phyloP scores from a whole-genome alignment of 257 asterid species.

The Nicotiana tomentosiformis region DNA sequence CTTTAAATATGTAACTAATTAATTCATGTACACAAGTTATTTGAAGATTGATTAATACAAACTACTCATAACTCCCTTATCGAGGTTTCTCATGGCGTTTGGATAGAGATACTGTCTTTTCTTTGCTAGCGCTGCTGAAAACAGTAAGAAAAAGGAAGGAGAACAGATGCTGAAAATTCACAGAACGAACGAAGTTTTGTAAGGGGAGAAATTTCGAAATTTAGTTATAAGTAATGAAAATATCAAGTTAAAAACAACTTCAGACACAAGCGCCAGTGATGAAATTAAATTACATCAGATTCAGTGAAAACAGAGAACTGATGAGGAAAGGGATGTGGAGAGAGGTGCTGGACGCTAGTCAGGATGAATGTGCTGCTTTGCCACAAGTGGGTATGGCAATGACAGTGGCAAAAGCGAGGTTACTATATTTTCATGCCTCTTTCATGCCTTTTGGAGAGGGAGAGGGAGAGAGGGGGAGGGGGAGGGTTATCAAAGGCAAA shows the following conservation, averaged over 20 bases:
- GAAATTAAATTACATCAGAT: not conserved
- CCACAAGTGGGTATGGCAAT: not conserved
- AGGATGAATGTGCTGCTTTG: not conserved
- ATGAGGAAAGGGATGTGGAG: not conserved
- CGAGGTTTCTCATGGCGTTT: not conserved
- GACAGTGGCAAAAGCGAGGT: not conserved
- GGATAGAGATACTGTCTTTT: not conserved
- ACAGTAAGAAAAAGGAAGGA: not conserved
- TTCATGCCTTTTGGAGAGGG: too few species aligned
- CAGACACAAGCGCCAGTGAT: not conserved
- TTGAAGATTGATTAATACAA: not conserved
- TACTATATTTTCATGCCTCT: not conserved
- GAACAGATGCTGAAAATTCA: not conserved
- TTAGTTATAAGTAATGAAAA: not conserved
- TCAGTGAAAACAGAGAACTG: not conserved
- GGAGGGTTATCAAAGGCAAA: too few species aligned
- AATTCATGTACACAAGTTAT: not conserved
- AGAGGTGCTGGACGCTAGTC: not conserved
- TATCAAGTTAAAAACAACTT: not conserved
- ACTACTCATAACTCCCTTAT: not conserved
- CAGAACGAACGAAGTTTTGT: not conserved
- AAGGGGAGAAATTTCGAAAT: not conserved
- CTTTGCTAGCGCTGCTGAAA: not conserved
- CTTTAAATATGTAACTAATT: not conserved
- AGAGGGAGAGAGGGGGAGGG: too few species aligned